Conservation (phyloP, 768 basidiomycete species). For the Lactarius sp. region DNA sequence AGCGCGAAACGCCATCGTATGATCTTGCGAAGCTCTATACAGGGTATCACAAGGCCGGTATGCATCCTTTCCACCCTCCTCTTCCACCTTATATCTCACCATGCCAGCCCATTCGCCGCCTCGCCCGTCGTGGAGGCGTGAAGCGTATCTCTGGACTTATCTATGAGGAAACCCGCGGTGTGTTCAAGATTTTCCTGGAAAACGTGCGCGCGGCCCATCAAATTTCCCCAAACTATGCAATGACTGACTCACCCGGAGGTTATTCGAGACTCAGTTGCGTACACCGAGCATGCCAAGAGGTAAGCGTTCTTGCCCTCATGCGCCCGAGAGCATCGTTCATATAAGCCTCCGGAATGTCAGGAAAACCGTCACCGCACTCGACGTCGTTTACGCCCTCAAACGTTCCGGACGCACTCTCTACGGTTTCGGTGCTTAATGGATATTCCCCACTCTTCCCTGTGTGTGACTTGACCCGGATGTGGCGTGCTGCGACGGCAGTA, state of each 20-base stretch:
- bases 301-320: conserved; percentile 10
- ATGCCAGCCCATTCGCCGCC: conserved; percentile 43
- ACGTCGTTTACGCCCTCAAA: conserved; percentile 60
- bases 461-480: not conserved
- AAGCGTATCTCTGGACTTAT: conserved; percentile 57
- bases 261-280: conserved; percentile 54
- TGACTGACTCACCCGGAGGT: conserved; percentile 27
- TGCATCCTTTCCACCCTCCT: not conserved
- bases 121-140: conserved; percentile 62
- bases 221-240: not conserved
- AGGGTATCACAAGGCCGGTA: conserved; percentile 47
- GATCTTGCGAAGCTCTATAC: conserved; percentile 46
- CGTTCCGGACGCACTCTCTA: conserved; percentile 54
- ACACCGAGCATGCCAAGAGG: conserved; percentile 64
- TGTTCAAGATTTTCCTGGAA: conserved; percentile 59
- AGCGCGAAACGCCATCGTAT: conserved; percentile 45
- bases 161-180: conserved; percentile 65
- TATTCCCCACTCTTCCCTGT: not conserved
- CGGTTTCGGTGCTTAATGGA: conserved; percentile 45
- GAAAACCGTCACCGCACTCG: conserved; percentile 53
- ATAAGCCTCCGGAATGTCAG: conserved; percentile 21
- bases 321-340: not conserved
- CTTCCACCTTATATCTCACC: conserved; percentile 21
- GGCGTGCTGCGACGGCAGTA: not conserved
- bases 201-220: conserved; percentile 34